Conservation (phyloP, 83 land plant genomes). For the Isoetes engelmannii region DNA sequence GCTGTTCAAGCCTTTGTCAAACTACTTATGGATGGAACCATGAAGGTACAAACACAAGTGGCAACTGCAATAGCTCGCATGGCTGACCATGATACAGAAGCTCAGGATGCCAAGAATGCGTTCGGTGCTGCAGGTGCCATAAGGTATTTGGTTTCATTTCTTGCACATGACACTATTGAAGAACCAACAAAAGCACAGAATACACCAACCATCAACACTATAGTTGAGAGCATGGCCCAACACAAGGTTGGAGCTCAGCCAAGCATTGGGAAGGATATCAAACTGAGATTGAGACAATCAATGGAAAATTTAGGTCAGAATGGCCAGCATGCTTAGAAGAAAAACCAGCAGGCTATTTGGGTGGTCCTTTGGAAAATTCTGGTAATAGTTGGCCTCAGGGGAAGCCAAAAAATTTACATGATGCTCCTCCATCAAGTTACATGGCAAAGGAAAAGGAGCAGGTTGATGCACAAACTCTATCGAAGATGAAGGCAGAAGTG, state of each 20-base stretch:
- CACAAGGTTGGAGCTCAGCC: background rate
- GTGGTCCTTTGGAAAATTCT: too few species aligned
- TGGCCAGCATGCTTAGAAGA: too few species aligned
- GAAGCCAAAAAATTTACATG: too few species aligned
- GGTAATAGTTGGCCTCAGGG: too few species aligned
- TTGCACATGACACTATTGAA: conserved; percentile 9
- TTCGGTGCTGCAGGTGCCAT: background rate
- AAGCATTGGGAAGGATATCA: too few species aligned
- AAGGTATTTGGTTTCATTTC: background rate
- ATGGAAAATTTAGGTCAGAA: too few species aligned
- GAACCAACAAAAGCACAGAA: background rate
- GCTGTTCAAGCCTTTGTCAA: conserved; percentile 13
- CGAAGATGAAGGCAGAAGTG: too few species aligned
- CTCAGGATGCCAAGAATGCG: background rate
- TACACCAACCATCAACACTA: background rate
- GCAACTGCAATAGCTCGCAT: conserved; percentile 5
- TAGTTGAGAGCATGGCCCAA: conserved; percentile 3
- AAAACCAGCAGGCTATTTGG: too few species aligned
- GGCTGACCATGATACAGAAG: conserved; percentile 2
- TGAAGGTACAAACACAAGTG: conserved; percentile 13
- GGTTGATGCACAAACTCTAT: too few species aligned
- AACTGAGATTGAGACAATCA: too few species aligned
- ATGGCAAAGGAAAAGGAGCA: conserved; percentile 1
- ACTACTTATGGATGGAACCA: conserved; percentile 6
- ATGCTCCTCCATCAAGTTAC: too few species aligned